phyloP scores from a whole-genome alignment of 2,329 filamentous ascomycete species.

The Malbranchea cinnamomea region DNA sequence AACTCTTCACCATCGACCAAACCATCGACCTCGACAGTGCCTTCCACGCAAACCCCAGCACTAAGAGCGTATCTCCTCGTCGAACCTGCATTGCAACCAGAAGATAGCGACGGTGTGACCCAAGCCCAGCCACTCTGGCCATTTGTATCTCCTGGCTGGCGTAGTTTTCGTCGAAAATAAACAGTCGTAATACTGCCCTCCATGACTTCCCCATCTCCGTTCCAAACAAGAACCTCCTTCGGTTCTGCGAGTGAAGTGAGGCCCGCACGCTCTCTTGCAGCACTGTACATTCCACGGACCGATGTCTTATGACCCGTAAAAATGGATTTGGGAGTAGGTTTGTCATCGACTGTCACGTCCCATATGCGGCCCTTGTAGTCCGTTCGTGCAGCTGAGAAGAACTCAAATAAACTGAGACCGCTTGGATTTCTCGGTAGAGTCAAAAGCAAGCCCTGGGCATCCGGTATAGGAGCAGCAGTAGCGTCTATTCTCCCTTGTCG shows the following conservation, averaged over 20 bases:
- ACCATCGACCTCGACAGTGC: conserved; percentile 42
- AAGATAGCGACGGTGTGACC: conserved; percentile 65
- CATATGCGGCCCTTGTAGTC: conserved; percentile 20
- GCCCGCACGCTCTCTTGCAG: conserved; percentile 46
- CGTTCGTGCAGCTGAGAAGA: conserved; percentile 6
- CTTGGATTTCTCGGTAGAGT: background rate
- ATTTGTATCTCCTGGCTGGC: background rate
- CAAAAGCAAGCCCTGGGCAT: conserved; percentile 7
- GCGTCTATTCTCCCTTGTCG: conserved; percentile 19
- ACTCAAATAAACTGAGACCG: conserved; percentile 16
- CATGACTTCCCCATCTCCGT: conserved; percentile 53
- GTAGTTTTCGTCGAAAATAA: conserved; percentile 54
- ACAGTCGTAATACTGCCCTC: conserved; percentile 73
- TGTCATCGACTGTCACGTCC: conserved; percentile 38
- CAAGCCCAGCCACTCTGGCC: conserved; percentile 39
- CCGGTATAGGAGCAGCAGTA: conserved; percentile 15
- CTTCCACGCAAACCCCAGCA: conserved; percentile 51
- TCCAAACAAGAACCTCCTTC: conserved; percentile 64
- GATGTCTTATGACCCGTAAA: conserved; percentile 83
- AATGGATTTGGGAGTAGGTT: conserved; percentile 37
- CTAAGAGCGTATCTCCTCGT: conserved; percentile 72
- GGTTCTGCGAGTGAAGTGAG: conserved; percentile 32
- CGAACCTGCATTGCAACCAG: conserved; percentile 70
- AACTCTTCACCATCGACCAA: conserved; percentile 60
- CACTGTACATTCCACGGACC: conserved; percentile 53